Evolutionary conservation across 805 yeast genomes (phyloP), one percentile per base, ranked within the genome.

Genomic region (Kluyveromyces aestuarii): DNA sequence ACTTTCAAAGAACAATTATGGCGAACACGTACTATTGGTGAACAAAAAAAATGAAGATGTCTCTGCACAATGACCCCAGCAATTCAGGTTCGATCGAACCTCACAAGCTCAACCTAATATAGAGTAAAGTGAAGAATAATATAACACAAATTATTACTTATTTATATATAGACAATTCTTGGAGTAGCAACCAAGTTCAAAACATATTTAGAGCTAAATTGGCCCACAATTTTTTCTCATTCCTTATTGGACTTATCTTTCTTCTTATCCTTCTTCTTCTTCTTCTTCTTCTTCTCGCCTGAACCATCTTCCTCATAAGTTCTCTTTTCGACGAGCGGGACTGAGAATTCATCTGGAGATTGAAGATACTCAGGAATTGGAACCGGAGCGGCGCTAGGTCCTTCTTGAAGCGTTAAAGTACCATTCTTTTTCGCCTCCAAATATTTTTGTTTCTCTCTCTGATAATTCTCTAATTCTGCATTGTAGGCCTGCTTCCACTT

Each of bases 401-500:
- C 66, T 17, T 51, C 60, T 27, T 52, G 55, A 3, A 51, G 43
- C 16, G 44, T 49, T 37, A 58, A 49, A 47, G 59, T 58, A 44
- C 75, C 73, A 45, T 69, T 69, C 54, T 72, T 72, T 56, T 73
- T 72, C 37, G 71, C 72, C 47, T 70, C 74, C 48, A 73, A 52
- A 59, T 79, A 79, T 48, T 65, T 70, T 50, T 69, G 73, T 61
- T 76, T 75, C 46, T 66, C 69, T 25, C 51, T 63, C 50, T 74
- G 76, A 61, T 79, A 79, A 40, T 58, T 62, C 44, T 62, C 70
- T 49, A 75, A 59, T 51, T 76, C 75, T 45, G 67, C 68, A 46
- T 63, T 62, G 61, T 76, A 75, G 50, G 74, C 69, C 53, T 76
- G 78, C 63, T 84, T 83, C 83, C 93, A 86, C 57, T 76, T 75